Evolutionary conservation across 73 alveolate species (phyloP).

Genomic region (Urostyla sp.): DNA sequence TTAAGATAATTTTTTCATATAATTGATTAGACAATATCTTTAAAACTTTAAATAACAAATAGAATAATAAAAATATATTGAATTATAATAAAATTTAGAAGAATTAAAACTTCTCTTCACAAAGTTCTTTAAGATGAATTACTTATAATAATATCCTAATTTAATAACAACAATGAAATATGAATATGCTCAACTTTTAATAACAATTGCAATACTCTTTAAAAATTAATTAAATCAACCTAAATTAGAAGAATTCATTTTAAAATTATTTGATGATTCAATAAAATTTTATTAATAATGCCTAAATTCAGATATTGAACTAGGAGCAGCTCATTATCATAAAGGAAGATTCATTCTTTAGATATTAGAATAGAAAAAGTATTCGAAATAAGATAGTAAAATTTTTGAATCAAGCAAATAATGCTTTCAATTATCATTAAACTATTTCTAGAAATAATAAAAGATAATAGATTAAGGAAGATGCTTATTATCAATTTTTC

Average conservation of each 20-base stretch:
- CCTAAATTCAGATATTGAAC: neutral
- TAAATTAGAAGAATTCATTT: neutral
- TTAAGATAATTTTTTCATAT: too few species aligned
- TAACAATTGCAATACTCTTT: constrained; percentile 18
- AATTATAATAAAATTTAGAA: too few species aligned
- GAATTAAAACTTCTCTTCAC: too few species aligned
- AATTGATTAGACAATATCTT: too few species aligned
- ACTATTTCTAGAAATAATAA: neutral
- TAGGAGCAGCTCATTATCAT: constrained; percentile 52
- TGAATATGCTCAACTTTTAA: constrained; percentile 1
- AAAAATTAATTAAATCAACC: neutral
- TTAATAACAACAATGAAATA: neutral
- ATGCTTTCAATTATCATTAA: neutral
- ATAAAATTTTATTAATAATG: neutral
- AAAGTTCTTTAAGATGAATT: too few species aligned
- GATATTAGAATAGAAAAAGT: neutral
- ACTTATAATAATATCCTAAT: too few species aligned
- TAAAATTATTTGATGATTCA: neutral
- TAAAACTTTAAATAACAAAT: too few species aligned
- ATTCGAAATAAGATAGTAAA: neutral
- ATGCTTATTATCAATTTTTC: neutral
- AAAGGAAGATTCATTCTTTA: constrained; percentile 14
- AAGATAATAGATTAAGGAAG: neutral
- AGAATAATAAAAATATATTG: too few species aligned
- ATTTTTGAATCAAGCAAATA: neutral